phyloP scores from a whole-genome alignment of 2,329 filamentous ascomycete species.

The Fusarium devonianum region DNA sequence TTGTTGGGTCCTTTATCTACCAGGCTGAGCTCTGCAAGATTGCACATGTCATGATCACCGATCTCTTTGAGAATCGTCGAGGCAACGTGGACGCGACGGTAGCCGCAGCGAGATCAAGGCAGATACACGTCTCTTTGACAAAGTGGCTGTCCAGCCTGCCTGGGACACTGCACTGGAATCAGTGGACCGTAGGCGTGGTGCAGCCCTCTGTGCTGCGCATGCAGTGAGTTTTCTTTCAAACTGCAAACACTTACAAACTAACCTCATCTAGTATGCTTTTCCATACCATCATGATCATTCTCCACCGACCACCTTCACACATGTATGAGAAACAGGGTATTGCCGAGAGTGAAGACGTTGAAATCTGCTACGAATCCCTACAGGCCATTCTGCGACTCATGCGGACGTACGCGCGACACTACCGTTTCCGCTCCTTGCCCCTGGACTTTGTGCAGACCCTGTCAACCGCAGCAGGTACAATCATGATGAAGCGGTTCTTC shows the following conservation, averaged over 20 bases:
- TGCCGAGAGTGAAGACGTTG: slow-evolving; percentile 53
- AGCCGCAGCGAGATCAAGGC: slow-evolving; percentile 51
- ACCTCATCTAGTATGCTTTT: slow-evolving; percentile 51
- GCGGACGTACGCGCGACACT: slow-evolving; percentile 53
- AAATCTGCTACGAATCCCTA: slow-evolving; percentile 59
- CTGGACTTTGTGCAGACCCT: slow-evolving; percentile 59
- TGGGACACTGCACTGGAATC: slow-evolving; percentile 58
- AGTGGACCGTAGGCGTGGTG: slow-evolving; percentile 57
- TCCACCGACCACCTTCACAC: slow-evolving; percentile 57
- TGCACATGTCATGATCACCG: slow-evolving; percentile 57
- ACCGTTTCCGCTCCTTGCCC: slow-evolving; percentile 53
- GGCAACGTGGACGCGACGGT: slow-evolving; percentile 51
- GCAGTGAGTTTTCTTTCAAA: slow-evolving; percentile 45
- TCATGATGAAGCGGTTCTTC: slow-evolving; percentile 56
- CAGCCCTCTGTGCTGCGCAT: slow-evolving; percentile 56
- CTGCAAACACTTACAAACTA: slow-evolving; percentile 9
- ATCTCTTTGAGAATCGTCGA: slow-evolving; percentile 58
- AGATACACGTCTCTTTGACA: slow-evolving; percentile 55
- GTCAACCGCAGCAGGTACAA: slow-evolving; percentile 54
- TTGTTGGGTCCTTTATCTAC: slow-evolving; percentile 56
- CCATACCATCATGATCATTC: slow-evolving; percentile 60
- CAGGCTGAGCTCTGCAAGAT: slow-evolving; percentile 58
- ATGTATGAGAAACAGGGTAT: slow-evolving; percentile 51
- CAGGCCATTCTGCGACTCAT: slow-evolving; percentile 55
- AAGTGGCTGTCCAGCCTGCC: slow-evolving; percentile 57